These are phyloP conservation scores for Skeletonema menzelii DNA, from an alignment of 108 stramenopile genomes.

Conservation along the genomic window DNA sequence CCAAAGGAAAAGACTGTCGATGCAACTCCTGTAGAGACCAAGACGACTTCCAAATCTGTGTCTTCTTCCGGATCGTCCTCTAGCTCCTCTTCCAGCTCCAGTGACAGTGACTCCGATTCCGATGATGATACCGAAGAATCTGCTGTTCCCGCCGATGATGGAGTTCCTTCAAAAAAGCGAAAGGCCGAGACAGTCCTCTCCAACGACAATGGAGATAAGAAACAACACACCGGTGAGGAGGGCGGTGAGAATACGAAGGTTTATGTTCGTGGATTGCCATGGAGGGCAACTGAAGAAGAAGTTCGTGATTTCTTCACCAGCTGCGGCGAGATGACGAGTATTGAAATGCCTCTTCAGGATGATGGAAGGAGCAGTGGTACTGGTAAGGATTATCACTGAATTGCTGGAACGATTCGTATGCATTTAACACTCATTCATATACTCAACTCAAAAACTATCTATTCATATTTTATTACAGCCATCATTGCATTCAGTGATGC, in stretches of 20 bases:
- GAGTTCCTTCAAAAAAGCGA: slow-evolving; percentile 64
- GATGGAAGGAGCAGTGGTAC: slow-evolving; percentile 87
- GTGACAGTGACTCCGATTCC: slow-evolving; percentile 33
- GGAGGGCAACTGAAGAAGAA: slow-evolving; percentile 88
- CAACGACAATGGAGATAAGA: slow-evolving; percentile 23
- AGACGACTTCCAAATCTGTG: slow-evolving; percentile 14
- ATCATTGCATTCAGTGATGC: slow-evolving; percentile 75
- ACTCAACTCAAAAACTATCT: not conserved
- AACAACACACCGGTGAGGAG: slow-evolving; percentile 24
- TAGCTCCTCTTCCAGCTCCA: slow-evolving; percentile 45
- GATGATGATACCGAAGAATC: slow-evolving; percentile 51
- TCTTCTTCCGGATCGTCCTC: slow-evolving; percentile 3
- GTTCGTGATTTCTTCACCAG: slow-evolving; percentile 86
- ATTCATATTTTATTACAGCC: slow-evolving; percentile 39
- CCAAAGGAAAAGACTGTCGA: slow-evolving; percentile 29
- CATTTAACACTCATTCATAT: not conserved
- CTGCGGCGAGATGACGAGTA: slow-evolving; percentile 72
- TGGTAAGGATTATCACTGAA: slow-evolving; percentile 9
- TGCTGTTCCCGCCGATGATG: slow-evolving; percentile 35
- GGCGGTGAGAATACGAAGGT: slow-evolving; percentile 57
- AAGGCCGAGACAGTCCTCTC: slow-evolving; percentile 57
- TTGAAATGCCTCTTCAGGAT: slow-evolving; percentile 88
- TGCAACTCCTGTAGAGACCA: slow-evolving; percentile 28
- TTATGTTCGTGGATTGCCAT: slow-evolving; percentile 93
- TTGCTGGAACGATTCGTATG: not conserved